A percentile compares a stretch with the other conserved stretches of the same genome.
phyloP scores from a whole-genome alignment of 148 eudicot species.

The Silene conica region DNA sequence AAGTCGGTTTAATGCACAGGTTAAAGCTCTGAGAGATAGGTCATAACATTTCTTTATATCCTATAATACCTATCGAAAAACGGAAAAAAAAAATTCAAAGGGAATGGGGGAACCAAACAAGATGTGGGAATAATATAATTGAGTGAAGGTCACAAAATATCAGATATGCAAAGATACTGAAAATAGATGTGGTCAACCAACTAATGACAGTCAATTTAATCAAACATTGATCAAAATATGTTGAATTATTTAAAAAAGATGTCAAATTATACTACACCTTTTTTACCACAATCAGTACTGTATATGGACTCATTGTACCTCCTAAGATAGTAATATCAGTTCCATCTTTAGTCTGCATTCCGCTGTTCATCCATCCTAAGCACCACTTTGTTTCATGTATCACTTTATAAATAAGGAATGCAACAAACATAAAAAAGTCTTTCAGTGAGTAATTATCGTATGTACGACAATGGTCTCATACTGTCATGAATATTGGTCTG shows the following conservation, averaged over 20 bases:
- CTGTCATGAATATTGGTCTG: too few relatives aligned
- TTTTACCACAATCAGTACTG: not conserved
- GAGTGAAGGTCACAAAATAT: not conserved
- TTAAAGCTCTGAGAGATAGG: not conserved
- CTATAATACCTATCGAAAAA: not conserved
- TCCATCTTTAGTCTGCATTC: slow-evolving; percentile 39
- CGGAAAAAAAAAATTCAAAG: not conserved
- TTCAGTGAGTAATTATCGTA: not conserved
- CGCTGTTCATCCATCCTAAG: slow-evolving; percentile 48
- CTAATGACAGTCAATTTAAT: not conserved
- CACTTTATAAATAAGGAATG: slow-evolving; percentile 21
- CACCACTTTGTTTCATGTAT: slow-evolving; percentile 61
- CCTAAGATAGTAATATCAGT: slow-evolving; percentile 49
- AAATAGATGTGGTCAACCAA: not conserved
- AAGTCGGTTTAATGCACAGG: not conserved
- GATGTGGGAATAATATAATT: not conserved
- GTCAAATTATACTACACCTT: not conserved
- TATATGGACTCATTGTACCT: slow-evolving; percentile 37
- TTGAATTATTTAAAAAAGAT: not conserved
- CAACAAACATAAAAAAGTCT: not conserved
- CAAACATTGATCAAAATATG: not conserved
- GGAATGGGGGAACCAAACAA: not conserved
- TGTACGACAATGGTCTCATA: too few relatives aligned
- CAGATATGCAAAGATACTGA: slow-evolving; percentile 12
- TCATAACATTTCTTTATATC: not conserved